Evolutionary conservation across 306 rosid genomes (phyloP).

Genomic region (Cicer cuneatum): DNA sequence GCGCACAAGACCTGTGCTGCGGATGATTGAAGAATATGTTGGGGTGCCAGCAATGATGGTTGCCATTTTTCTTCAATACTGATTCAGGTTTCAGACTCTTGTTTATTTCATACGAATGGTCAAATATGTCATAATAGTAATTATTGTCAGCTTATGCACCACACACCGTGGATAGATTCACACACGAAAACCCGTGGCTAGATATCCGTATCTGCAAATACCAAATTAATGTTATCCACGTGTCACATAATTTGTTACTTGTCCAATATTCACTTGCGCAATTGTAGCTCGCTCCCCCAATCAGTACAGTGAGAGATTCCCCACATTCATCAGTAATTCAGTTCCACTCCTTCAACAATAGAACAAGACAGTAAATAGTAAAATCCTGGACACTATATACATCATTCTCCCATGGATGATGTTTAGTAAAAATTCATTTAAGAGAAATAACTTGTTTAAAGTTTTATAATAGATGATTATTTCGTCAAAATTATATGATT

Average conservation of each 20-base stretch:
- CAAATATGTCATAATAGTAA: conserved; percentile 38
- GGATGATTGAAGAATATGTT: conserved; percentile 57
- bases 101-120: conserved; percentile 44
- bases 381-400: background rate
- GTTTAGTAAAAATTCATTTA: background rate
- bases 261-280: conserved; percentile 15
- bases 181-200: conserved; percentile 42
- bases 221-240: conserved; percentile 61
- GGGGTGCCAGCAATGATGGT: conserved; percentile 63
- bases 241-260: conserved; percentile 50
- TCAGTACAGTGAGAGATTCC: too few relatives aligned
- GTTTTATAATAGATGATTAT: background rate
- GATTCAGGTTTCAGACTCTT: conserved; percentile 11
- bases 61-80: conserved; percentile 63
- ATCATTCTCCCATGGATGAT: background rate
- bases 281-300: background rate
- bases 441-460: background rate
- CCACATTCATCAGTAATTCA: too few relatives aligned
- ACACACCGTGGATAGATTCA: conserved; percentile 56
- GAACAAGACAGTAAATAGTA: background rate
- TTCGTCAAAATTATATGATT: background rate
- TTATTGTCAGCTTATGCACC: conserved; percentile 47
- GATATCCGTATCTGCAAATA: conserved; percentile 56
- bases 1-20: conserved; percentile 60
- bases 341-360: background rate